phyloP scores from a whole-genome alignment of 2,329 filamentous ascomycete species.

The Herpotrichia juniperi region DNA sequence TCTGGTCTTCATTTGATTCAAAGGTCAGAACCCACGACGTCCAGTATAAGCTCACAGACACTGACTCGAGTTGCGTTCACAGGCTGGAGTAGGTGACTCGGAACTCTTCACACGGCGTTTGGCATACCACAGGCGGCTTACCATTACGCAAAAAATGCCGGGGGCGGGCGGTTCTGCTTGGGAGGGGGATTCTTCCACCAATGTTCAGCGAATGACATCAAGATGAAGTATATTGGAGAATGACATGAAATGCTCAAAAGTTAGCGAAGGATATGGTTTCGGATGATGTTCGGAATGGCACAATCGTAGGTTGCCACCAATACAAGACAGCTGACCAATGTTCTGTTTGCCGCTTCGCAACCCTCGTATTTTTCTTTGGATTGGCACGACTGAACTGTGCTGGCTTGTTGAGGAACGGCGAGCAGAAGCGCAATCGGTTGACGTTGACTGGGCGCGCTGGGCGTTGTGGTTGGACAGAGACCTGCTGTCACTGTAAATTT shows the following conservation, averaged over 20 bases:
- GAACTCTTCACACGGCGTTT: conserved; percentile 4
- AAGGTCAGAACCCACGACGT: conserved; percentile 11
- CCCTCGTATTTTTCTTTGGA: too few relatives aligned
- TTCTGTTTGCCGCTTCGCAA: not conserved
- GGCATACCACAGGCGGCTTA: conserved; percentile 2
- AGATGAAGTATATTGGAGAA: not conserved
- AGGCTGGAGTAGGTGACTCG: conserved; percentile 2
- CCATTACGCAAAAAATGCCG: not conserved
- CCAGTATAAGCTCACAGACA: not conserved
- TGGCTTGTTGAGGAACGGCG: not conserved
- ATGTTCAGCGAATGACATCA: not conserved
- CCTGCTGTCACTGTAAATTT: too few relatives aligned
- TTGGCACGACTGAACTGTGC: not conserved
- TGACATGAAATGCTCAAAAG: not conserved
- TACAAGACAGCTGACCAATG: not conserved
- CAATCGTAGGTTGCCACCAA: not conserved
- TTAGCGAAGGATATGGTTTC: not conserved
- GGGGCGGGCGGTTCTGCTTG: not conserved
- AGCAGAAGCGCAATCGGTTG: not conserved
- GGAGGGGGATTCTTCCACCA: not conserved
- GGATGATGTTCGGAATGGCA: not conserved
- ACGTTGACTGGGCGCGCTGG: too few relatives aligned
- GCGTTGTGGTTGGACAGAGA: too few relatives aligned
- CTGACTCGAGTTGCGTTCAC: not conserved
- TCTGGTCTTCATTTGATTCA: conserved; percentile 90